Base-by-base conservation (phyloP, 106 monocot species). In the Phalaenopsis aphrodite region DNA sequence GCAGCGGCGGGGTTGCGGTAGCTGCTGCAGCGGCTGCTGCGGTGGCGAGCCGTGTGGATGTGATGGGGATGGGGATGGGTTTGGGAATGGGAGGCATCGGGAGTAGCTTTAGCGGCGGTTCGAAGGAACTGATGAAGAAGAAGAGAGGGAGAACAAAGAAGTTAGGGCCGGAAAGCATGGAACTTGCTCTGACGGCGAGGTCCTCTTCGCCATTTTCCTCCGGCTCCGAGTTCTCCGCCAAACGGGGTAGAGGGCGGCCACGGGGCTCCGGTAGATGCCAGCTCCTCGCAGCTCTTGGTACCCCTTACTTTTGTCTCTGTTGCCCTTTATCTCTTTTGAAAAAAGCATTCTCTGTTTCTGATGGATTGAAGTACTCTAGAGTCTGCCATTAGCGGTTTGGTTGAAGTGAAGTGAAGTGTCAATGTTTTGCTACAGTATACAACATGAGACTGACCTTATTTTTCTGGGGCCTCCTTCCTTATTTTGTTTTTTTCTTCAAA, bases 211-310 rank as follows among this genome's bases (percentile, higher is more conserved):
- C 48, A 1, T 80, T 66, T 55, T 67, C 75, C 19, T 45, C 78
- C 10, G 72, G 37, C 15, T 73, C 68, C 14, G 82, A 82, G 45
- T 68, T 76, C 30, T 58, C 76, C 24, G 87, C 42, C 41, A 88
- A 87, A 67, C 86, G 93, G 71, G 81, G 89, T 39, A 84, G 88
- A 78, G 93, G 93, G 55, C 83, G 93, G 82, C 93, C 93, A 46
- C 85, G 64, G 3, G 93, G 93, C 45, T 91, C 93, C 78, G 93
- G 93, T 41, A 87, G 67, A 72, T 90, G 93, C 65, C 93, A 93
- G 84, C 80, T 93, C 71, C 93, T 93, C 9, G 78, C 93, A 4
- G 24, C 84, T 77, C 81, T 93, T 1, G 93, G 93, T 93, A 66
- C 38, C n/a, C 1, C n/a, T 37, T 19, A 16, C 52, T 65, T 42